phyloP scores from a whole-genome alignment of 2,329 filamentous ascomycete species.

The Colletotrichum musae region DNA sequence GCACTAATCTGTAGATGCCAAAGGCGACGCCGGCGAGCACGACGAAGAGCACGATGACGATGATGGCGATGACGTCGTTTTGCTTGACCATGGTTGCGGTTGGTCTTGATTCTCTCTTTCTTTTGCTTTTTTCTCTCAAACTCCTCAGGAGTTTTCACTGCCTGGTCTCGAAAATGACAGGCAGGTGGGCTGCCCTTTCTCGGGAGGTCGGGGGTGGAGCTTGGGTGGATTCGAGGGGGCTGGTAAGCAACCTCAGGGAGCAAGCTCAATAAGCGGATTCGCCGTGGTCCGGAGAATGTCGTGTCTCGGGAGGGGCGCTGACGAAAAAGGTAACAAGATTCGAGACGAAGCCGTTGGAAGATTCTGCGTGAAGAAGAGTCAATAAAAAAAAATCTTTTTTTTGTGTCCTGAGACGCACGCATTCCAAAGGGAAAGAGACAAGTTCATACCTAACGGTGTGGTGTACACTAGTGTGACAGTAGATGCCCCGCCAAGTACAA shows the following conservation, averaged over 20 bases:
- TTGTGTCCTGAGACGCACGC: neutral
- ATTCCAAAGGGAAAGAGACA: neutral
- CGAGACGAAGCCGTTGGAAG: conserved; percentile 7
- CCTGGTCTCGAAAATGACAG: conserved; percentile 8
- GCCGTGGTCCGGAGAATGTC: conserved; percentile 24
- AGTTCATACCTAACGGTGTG: neutral
- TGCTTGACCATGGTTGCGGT: conserved; percentile 68
- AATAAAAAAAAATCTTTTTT: neutral
- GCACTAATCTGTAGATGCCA: conserved; percentile 74
- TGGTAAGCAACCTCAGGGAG: too few relatives aligned
- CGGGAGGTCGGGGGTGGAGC: conserved; percentile 2
- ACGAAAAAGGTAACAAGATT: neutral
- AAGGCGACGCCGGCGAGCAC: conserved; percentile 73
- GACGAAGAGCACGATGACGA: conserved; percentile 77
- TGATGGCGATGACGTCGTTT: conserved; percentile 79
- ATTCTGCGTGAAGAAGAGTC: neutral
- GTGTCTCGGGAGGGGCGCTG: conserved; percentile 20
- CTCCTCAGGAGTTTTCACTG: conserved; percentile 1
- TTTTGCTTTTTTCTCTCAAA: too few relatives aligned
- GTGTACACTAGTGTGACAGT: neutral
- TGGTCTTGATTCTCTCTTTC: conserved; percentile 1
- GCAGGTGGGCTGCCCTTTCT: neutral
- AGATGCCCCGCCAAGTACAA: conserved; percentile 8
- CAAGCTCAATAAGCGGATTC: conserved; percentile 11
- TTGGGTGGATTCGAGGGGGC: neutral